These are phyloP conservation scores for Plasmodiophora brassicae DNA, from an alignment of 208 protist genomes.

Conservation along the genomic window DNA sequence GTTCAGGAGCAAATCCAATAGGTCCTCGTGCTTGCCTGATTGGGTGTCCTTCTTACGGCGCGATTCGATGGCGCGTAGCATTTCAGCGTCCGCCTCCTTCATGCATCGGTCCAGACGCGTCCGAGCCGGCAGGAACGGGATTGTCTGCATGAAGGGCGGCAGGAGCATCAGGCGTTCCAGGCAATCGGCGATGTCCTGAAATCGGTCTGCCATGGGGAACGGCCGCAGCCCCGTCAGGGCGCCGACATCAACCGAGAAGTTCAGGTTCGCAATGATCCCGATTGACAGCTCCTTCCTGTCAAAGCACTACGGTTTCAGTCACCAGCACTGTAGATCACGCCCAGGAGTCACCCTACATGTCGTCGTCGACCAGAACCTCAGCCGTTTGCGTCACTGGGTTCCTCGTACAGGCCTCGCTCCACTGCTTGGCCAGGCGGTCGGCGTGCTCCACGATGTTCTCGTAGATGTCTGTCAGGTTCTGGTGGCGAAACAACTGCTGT, in stretches of 20 bases:
- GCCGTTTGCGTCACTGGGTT: not conserved
- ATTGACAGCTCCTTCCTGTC: too few species aligned
- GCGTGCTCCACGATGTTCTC: not conserved
- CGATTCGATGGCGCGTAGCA: not conserved
- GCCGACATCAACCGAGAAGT: not conserved
- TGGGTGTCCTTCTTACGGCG: not conserved
- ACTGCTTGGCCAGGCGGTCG: not conserved
- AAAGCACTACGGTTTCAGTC: too few species aligned
- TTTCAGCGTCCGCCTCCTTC: not conserved
- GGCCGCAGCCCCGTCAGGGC: not conserved
- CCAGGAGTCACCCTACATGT: too few species aligned
- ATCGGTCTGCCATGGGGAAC: not conserved
- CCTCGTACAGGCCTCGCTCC: not conserved
- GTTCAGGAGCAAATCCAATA: not conserved
- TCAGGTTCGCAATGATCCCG: not conserved
- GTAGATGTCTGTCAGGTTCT: not conserved
- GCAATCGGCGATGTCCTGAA: not conserved
- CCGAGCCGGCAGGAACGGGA: not conserved
- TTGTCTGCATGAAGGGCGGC: constrained; percentile 3
- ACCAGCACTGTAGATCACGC: too few species aligned
- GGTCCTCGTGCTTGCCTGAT: not conserved
- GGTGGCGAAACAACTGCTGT: not conserved
- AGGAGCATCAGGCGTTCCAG: not conserved
- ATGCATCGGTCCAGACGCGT: not conserved
- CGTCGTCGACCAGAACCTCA: not conserved